Base-by-base conservation (phyloP, 805 yeast genomes). In the Tetrapisispora arboricola region DNA sequence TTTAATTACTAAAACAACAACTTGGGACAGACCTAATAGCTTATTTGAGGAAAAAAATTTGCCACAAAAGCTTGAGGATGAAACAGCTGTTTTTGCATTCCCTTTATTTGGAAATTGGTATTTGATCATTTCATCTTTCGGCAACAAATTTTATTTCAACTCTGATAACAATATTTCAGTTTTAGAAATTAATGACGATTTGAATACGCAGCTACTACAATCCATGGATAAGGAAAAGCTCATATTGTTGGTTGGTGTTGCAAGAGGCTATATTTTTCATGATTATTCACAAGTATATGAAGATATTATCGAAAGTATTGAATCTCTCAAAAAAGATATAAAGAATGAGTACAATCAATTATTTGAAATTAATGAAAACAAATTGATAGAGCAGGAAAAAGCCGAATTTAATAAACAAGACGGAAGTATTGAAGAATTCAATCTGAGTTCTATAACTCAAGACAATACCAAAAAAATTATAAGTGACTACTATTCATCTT, bases 91-190 rank as follows among this genome's bases (percentile, higher is more conserved):
- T 8, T 52, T 47, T 38, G 49, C 41, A 3, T 30, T 55, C 8
- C 49, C 50, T 6, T 43, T 57, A 24, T 19, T 42, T 1, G 53
- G 61, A 17, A 59, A 55, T 4, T 74, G 77, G 78, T 28, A 42
- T 3, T 42, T 73, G n/a, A 61, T 72, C 1, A 56, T 73, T 18
- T 58, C 68, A 13, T 54, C 57, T 18, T 53, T 59, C 8, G 78
- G 77, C 0, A 41, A 61, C 3, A 66, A 70, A 43, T 72, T 65
- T 50, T 72, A 63, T 35, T 52, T 64, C 42, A 62, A 70, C 46
- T 29, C 24, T 1, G 41, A 31, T 2, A 53, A 64, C 1, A 45
- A 51, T 8, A 44, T 42, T 30, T 63, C 71, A 1, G 13, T 12
- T 6, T 13, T 9, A 73, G 40, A 44, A 18, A 56, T 68, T 7